phyloP scores from a whole-genome alignment of 306 rosid species.

The Cicer arietinum region DNA sequence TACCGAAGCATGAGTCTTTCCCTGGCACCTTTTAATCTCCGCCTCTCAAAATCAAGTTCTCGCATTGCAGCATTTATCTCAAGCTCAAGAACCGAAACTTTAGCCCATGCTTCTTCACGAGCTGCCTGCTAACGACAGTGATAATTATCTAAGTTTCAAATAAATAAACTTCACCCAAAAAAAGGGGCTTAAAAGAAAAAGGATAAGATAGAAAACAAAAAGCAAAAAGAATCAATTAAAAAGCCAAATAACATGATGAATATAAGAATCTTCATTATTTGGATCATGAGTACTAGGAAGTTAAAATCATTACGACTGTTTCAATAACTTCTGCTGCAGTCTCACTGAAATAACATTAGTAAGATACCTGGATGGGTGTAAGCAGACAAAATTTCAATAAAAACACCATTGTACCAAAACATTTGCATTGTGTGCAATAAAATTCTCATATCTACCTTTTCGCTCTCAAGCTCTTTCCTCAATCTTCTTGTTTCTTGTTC shows the following conservation, averaged over 20 bases:
- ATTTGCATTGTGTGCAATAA: slow-evolving; percentile 31
- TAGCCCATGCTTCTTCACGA: slow-evolving; percentile 99
- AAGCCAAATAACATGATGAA: slow-evolving; percentile 31
- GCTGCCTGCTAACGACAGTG: slow-evolving; percentile 94
- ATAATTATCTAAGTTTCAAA: slow-evolving; percentile 47
- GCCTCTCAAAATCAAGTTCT: slow-evolving; percentile 89
- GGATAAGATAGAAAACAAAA: slow-evolving; percentile 12
- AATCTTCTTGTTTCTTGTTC: slow-evolving; percentile 66
- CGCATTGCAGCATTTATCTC: slow-evolving; percentile 88
- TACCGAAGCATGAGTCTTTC: slow-evolving; percentile 95
- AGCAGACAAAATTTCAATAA: background rate
- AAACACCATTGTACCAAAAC: slow-evolving; percentile 11
- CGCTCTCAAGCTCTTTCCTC: slow-evolving; percentile 81
- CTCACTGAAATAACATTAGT: slow-evolving; percentile 31
- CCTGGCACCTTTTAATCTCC: slow-evolving; percentile 87
- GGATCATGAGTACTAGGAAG: slow-evolving; percentile 24
- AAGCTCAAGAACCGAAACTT: slow-evolving; percentile 89
- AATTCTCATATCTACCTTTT: slow-evolving; percentile 75
- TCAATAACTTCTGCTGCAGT: slow-evolving; percentile 27
- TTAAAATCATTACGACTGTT: slow-evolving; percentile 2
- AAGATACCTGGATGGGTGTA: slow-evolving; percentile 23
- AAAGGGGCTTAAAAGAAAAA: background rate
- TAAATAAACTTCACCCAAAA: slow-evolving; percentile 35
- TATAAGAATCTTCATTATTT: slow-evolving; percentile 28
- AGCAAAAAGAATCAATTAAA: background rate